Evolutionary conservation across 73 alveolate species (phyloP), one percentile per base, ranked within the genome.

Genomic region (Durusdinium trenchii): DNA sequence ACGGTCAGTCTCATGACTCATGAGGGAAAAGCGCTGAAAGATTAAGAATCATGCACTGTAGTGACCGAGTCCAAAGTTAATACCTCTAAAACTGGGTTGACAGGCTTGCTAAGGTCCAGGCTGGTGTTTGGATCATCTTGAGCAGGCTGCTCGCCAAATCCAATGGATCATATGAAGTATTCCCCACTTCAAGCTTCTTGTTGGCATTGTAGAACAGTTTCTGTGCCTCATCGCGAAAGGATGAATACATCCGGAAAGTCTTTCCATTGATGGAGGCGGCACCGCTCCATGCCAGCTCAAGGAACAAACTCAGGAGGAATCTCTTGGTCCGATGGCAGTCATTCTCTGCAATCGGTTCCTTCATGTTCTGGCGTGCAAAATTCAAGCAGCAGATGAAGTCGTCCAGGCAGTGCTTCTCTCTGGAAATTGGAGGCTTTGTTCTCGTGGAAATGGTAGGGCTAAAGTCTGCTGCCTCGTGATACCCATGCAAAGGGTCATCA

Each of bases 261-360:
- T 82, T 82, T 1, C 93, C 93, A 45, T 82, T 82, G 75, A 82
- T 48, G 3, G 38, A 42, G 46, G 48, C 93, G 28, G 48, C 2
- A 7, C 50, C 6, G 4, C 51, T 46, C 93, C 93, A 82, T 5
- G 50, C 46, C 75, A 82, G 50, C 93, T 82, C 93, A 47, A 82
- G 30, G 32, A 82, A 82, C 67, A 82, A 73, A 12, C 51, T 20
- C 47, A 82, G 28, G 35, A 82, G 75, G 75, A 82, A 82, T 50
- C 20, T n/a, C 75, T 82, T 45, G 75, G 93, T 38, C n/a, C 73
- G 50, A 1, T 7, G 3, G 71, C 45, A 40, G 18, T 82, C 93
- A 4, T 28, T 16, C 10, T 82, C 93, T 4, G 18, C 4, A 28
- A 82, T 12, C 52, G 50, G 20, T 6, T 3, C 6, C 50, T 40